Evolutionary conservation across 2,329 filamentous ascomycete genomes (phyloP), one percentile per base, ranked within the genome.

Genomic region (Verticillium zaregamsianum): DNA sequence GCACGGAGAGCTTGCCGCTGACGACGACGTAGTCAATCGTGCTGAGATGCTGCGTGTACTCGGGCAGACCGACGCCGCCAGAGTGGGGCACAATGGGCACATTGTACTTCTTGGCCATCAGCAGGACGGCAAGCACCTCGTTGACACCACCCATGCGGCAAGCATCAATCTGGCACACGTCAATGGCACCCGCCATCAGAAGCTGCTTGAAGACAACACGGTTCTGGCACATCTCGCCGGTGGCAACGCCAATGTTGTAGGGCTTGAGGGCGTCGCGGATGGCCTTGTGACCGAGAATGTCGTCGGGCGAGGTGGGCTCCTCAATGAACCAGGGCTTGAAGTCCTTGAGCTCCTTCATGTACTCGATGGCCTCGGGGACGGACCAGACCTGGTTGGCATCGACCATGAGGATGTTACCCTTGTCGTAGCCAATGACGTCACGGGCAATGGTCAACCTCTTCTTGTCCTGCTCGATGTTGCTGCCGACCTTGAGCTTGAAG

Each of bases 201-300:
- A 96, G 85, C 77, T 97, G 93, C 83, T 96, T 97, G 86, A 96
- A 96, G 70, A 96, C 86, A 66, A 96, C 91, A 45, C 93, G 88
- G 81, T 96, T 97, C 80, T 96, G 93, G 79, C 92, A 95, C 92
- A 96, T 96, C 79, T 97, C 93, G 65, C 93, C 93, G 0, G 93
- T 96, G 8, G 93, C 93, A 5, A 96, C 93, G 62, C 91, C 91
- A 69, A 97, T 92, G 62, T 85, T 86, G 71, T 87, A 81, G 0
- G 90, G 87, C 69, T 84, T 83, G 12, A 97, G 86, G 4, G 92
- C 92, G 64, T 94, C 89, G 59, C 91, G 87, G 69, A 96, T 88
- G 3, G 91, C 89, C 72, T 90, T 91, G 83, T 97, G 93, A 62
- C 93, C 93, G 61, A 95, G 87, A 62, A 96, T 88, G 73, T 97